A percentile compares a stretch with the other conserved stretches of the same genome.
Evolutionary conservation across 257 asterid genomes (phyloP).

Genomic region (Solanum ahanhuiri): DNA sequence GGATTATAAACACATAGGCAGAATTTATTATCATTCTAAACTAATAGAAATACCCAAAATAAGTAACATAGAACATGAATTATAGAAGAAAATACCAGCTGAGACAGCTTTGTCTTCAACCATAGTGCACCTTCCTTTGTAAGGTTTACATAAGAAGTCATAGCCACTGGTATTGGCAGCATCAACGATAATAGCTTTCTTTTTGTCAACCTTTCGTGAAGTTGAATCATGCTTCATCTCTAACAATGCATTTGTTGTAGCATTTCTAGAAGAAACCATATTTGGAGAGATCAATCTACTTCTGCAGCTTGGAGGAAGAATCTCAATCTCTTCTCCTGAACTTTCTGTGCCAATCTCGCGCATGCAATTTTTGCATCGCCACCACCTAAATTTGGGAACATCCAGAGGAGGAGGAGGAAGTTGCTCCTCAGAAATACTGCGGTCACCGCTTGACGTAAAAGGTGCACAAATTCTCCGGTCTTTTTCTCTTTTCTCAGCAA

Average conservation of each 20-base stretch:
- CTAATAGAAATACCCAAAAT: not conserved
- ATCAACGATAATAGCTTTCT: not conserved
- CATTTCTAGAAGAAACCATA: not conserved
- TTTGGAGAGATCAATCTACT: not conserved
- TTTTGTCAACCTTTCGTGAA: not conserved
- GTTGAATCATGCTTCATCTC: not conserved
- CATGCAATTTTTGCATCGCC: conserved; percentile 50
- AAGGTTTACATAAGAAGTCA: not conserved
- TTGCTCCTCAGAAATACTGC: conserved; percentile 11
- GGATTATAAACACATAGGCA: not conserved
- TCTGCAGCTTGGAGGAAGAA: not conserved
- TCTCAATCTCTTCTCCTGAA: not conserved
- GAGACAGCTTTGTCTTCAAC: not conserved
- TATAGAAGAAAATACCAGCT: not conserved
- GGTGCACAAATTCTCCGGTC: conserved; percentile 33
- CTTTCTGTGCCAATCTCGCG: conserved; percentile 5
- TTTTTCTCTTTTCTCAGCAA: conserved; percentile 50
- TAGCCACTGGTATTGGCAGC: not conserved
- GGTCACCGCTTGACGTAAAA: conserved; percentile 22
- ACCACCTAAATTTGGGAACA: conserved; percentile 54
- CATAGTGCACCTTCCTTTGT: not conserved
- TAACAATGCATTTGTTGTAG: not conserved
- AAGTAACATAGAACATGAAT: not conserved
- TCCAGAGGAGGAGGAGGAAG: conserved; percentile 33
- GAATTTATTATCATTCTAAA: not conserved